phyloP scores from a whole-genome alignment of 225 moss, liverwort and hornwort genomes.

The Ulota crispa region DNA sequence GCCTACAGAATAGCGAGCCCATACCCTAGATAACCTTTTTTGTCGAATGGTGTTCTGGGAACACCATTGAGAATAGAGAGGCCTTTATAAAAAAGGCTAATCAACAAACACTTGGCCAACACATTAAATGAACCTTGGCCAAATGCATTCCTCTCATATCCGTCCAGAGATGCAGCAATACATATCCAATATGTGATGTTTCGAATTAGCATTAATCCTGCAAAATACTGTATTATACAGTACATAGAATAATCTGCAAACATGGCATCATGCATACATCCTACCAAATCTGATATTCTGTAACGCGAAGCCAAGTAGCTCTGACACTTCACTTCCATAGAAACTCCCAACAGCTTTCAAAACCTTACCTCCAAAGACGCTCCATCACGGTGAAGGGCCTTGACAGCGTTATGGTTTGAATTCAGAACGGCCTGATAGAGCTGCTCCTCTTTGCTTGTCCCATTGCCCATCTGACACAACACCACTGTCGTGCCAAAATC shows the following conservation, averaged over 20 bases:
- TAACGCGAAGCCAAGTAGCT: background rate
- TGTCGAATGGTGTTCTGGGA: background rate
- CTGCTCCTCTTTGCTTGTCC: slow-evolving; percentile 83
- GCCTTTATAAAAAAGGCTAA: background rate
- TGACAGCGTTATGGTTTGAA: slow-evolving; percentile 77
- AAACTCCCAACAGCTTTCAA: background rate
- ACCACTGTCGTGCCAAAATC: slow-evolving; percentile 2
- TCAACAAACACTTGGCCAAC: background rate
- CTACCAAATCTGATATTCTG: background rate
- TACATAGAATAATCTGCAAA: background rate
- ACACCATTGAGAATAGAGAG: background rate
- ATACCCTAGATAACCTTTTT: background rate
- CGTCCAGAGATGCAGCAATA: too few relatives aligned
- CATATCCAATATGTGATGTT: too few relatives aligned
- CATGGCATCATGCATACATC: background rate
- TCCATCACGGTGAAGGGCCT: slow-evolving; percentile 85
- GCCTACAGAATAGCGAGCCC: background rate
- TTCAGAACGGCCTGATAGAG: slow-evolving; percentile 81
- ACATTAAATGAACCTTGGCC: background rate
- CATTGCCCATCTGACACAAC: slow-evolving; percentile 64
- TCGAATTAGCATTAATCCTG: too few relatives aligned
- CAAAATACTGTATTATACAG: background rate
- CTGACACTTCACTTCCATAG: background rate
- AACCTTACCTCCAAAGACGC: slow-evolving; percentile 84
- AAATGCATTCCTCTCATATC: background rate